Evolutionary conservation across 2,329 filamentous ascomycete species (phyloP).

Genomic region (Colletotrichum gigasporum): DNA sequence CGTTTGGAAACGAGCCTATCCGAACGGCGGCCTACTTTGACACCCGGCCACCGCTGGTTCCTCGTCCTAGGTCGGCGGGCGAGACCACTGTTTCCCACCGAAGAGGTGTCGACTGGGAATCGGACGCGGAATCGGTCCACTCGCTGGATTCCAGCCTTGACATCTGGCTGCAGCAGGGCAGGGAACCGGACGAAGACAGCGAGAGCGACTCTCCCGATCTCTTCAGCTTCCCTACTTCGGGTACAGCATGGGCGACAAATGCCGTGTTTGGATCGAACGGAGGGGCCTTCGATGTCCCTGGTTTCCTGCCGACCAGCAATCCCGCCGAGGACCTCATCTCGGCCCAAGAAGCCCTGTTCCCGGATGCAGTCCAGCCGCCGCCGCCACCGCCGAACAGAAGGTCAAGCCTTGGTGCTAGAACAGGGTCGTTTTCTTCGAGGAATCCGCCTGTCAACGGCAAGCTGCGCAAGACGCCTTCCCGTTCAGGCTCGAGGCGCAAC

Average conservation of each 20-base stretch:
- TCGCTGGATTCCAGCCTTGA: conserved; percentile 62
- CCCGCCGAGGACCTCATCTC: conserved; percentile 58
- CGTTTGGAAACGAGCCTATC: conserved; percentile 39
- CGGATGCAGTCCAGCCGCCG: conserved; percentile 47
- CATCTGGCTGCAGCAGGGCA: conserved; percentile 60
- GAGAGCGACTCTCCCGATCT: conserved; percentile 58
- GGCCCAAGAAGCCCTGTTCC: conserved; percentile 49
- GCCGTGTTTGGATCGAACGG: conserved; percentile 53
- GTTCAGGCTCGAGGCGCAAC: conserved; percentile 35
- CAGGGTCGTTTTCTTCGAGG: conserved; percentile 43
- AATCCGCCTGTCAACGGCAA: conserved; percentile 32
- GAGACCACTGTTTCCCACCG: conserved; percentile 54
- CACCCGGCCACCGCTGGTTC: conserved; percentile 41
- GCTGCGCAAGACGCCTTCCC: conserved; percentile 38
- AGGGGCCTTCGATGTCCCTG: conserved; percentile 41
- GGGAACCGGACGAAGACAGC: conserved; percentile 52
- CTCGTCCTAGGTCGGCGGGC: conserved; percentile 57
- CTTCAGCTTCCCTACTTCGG: conserved; percentile 59
- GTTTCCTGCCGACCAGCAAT: conserved; percentile 46
- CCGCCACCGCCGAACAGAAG: conserved; percentile 60
- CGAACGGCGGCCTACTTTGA: conserved; percentile 39
- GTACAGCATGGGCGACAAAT: conserved; percentile 56
- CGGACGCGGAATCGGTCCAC: conserved; percentile 50
- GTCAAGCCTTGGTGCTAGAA: conserved; percentile 62
- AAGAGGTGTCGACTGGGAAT: conserved; percentile 54